Percentiles rank a stretch among this genome's conserved stretches.
phyloP scores from a whole-genome alignment of 192 early-diverging fungal genomes.

The Funneliformis mosseae region DNA sequence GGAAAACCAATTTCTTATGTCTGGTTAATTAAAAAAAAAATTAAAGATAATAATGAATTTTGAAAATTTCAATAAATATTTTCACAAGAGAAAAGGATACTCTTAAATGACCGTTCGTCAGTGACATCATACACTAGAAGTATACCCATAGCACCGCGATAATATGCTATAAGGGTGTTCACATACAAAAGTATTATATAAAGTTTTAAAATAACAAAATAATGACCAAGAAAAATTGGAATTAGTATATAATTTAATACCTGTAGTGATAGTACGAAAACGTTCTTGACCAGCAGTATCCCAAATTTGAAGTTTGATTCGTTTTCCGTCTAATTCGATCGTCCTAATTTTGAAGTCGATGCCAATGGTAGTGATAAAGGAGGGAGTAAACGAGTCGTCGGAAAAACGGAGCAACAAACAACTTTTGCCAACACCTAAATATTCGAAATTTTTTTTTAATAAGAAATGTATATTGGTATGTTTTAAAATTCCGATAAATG shows the following conservation, averaged over 20 bases:
- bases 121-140: conserved; percentile 98
- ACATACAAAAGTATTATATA: too few species aligned
- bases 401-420: conserved; percentile 97
- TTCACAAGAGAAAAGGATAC: conserved; percentile 47
- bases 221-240: not conserved
- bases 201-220: conserved; percentile 6
- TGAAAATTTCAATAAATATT: conserved; percentile 9
- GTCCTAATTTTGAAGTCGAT: conserved; percentile 99
- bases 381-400: conserved; percentile 99
- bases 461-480: not conserved
- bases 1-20: conserved; percentile 99
- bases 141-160: conserved; percentile 99
- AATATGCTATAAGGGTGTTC: conserved; percentile 74
- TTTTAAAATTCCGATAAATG: not conserved
- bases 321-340: conserved; percentile 97
- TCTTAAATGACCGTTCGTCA: conserved; percentile 97
- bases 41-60: not conserved
- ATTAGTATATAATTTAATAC: conserved; percentile 43
- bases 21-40: conserved; percentile 43
- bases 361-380: conserved; percentile 99
- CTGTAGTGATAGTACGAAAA: conserved; percentile 98
- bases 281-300: conserved; percentile 99
- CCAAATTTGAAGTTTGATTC: conserved; percentile 99
- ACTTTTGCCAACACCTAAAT: conserved; percentile 90
- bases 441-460: not conserved